These are phyloP conservation scores for Hordeum vulgare DNA, from an alignment of 176 grass and related monocot species.

Conservation along the genomic window MorexV3_pseudomolecules_assembly NC_058520.1:618138162-618138661, in stretches of 20 bases:
- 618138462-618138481: neutral
- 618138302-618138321: slow-evolving; percentile 24
- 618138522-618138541: neutral
- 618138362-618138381: slow-evolving; percentile 3
- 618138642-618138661: neutral
- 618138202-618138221: slow-evolving; percentile 29
- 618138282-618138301: neutral
- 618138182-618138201: slow-evolving; percentile 28
- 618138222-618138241: neutral
- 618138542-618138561: neutral
- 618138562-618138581: neutral
- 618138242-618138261: slow-evolving; percentile 25
- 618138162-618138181: slow-evolving; percentile 27
- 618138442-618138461: neutral
- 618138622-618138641: neutral
- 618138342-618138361: neutral
- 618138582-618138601: neutral
- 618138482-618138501: neutral
- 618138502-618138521: neutral
- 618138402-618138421: neutral
- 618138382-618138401: slow-evolving; percentile 24
- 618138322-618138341: neutral
- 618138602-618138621: neutral
- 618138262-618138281: neutral
- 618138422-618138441: neutral